Evolutionary conservation across 495 filamentous ascomycete species (phyloP).

Genomic region (Xylaria castorea): DNA sequence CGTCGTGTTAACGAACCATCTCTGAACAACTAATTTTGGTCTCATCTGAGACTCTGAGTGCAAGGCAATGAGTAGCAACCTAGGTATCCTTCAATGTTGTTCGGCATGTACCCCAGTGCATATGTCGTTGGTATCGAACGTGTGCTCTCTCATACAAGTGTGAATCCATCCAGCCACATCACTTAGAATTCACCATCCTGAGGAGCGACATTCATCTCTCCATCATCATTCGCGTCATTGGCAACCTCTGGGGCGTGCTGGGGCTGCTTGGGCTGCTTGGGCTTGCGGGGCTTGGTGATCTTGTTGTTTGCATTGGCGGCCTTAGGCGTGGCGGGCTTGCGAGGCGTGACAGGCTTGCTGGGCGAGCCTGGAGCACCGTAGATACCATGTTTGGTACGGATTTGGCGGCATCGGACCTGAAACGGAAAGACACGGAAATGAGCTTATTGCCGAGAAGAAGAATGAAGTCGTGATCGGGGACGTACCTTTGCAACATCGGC

Average conservation of each 20-base stretch:
- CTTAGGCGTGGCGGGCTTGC: not conserved
- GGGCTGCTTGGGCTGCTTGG: not conserved
- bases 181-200: not conserved
- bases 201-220: constrained; percentile 18
- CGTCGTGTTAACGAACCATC: not conserved
- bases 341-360: too few species aligned
- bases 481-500: constrained; percentile 31
- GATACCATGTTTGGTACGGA: constrained; percentile 28
- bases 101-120: not conserved
- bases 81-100: not conserved
- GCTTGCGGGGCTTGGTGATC: constrained; percentile 20
- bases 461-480: not conserved
- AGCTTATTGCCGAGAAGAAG: not conserved
- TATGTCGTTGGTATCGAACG: not conserved
- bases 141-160: not conserved
- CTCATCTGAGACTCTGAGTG: not conserved
- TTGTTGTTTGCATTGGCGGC: not conserved
- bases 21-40: not conserved
- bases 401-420: constrained; percentile 33
- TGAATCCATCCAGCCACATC: not conserved
- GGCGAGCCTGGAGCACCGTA: not conserved
- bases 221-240: not conserved
- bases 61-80: not conserved
- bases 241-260: not conserved
- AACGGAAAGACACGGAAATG: not conserved